A percentile compares a stretch with the other conserved stretches of the same genome.
Evolutionary conservation across 352 stramenopile species (phyloP).

Genomic region (Phytophthora fragariae): DNA sequence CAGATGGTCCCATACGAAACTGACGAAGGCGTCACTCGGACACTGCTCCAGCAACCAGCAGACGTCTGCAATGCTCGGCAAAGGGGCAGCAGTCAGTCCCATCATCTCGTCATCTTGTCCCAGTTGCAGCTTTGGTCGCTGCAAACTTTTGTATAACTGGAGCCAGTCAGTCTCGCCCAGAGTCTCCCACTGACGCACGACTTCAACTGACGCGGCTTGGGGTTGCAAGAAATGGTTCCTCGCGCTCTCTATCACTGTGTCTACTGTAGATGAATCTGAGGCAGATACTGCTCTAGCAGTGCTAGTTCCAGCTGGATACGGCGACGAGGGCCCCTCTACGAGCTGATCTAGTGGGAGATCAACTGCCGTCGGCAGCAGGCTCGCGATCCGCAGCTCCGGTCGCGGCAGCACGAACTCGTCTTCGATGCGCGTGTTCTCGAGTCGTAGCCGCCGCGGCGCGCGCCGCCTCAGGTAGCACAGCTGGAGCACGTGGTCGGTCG

Average conservation of each 20-base stretch:
- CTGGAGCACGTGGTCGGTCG: constrained; percentile 62
- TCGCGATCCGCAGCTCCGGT: constrained; percentile 44
- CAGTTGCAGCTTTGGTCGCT: constrained; percentile 3
- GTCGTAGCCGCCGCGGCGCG: constrained; percentile 28
- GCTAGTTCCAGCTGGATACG: background rate
- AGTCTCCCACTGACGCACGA: constrained; percentile 37
- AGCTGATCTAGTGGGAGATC: constrained; percentile 41
- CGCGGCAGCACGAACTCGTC: constrained; percentile 64
- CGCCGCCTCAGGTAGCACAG: constrained; percentile 61
- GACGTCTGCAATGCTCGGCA: constrained; percentile 35
- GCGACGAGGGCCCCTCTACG: background rate
- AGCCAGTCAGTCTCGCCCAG: constrained; percentile 60
- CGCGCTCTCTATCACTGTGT: constrained; percentile 27
- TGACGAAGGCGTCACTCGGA: constrained; percentile 46
- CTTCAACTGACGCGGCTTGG: constrained; percentile 28
- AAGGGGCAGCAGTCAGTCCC: background rate
- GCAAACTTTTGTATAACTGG: constrained; percentile 34
- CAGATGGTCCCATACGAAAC: constrained; percentile 66
- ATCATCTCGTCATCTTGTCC: constrained; percentile 16
- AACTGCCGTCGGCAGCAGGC: constrained; percentile 44
- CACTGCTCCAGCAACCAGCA: constrained; percentile 51
- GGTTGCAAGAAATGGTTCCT: constrained; percentile 40
- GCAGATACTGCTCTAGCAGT: background rate
- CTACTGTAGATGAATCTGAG: background rate
- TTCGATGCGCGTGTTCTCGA: constrained; percentile 36